Base-by-base conservation (phyloP, 1,284 basidiomycete genomes). In the Trametes pubescens region DNA sequence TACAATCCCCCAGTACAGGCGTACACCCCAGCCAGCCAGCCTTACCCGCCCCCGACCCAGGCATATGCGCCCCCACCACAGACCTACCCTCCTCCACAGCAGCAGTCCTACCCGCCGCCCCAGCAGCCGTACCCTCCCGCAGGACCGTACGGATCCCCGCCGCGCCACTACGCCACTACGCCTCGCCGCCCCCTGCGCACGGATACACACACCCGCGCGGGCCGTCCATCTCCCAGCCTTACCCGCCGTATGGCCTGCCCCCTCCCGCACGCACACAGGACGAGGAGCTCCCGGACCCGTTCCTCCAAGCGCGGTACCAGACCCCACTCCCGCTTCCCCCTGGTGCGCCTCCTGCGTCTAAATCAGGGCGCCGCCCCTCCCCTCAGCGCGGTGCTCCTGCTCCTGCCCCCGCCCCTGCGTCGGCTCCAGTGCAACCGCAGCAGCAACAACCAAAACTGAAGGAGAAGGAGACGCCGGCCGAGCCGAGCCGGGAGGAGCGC, bases 271-370 rank as follows among this genome's bases (percentile, higher is more conserved):
- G 35, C 11, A 29, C 21, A 7, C 46, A 38, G 11, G 54, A 56
- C 46, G 29, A 16, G 34, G 73, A 74, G 8, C 70, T 80, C 2
- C 77, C 77, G 2, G 83, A 85, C 67, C 80, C 82, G 29, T 81
- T 83, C 66, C 75, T 82, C 47, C 48, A 62, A 24, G 59, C 43
- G n/a, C 72, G 67, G 48, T 87, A 87, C 72, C 79, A 82, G 52
- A 75, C 78, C 8, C 51, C 65, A n/a, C 37, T 54, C 3, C 56
- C 62, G 16, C 51, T 47, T 16, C 59, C 44, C 9, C 32, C 46
- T 26, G 52, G 48, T 24, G 51, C 14, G 21, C 18, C 14, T 2
- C 51, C 44, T 21, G n/a, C 40, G 22, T 40, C 58, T 1, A 18
- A 22, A 11, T 24, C 44, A 1, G 29, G 29, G 29, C 32, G 11